Evolutionary conservation across 345 rosid species (phyloP).

Genomic region (Eucalyptus albens): DNA sequence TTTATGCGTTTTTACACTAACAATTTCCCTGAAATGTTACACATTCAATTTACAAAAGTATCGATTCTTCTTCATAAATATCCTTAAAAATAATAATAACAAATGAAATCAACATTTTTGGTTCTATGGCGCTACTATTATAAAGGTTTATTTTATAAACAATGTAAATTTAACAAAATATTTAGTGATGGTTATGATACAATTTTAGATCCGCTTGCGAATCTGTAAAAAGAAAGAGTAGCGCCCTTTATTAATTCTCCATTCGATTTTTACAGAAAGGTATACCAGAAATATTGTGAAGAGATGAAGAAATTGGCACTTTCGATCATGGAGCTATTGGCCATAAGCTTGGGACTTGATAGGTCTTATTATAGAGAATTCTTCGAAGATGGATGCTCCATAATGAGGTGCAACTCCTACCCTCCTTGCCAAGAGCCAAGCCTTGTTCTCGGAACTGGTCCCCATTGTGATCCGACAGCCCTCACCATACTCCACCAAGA

Average conservation of each 20-base stretch:
- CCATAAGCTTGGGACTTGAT: constrained; percentile 26
- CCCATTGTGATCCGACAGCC: constrained; percentile 30
- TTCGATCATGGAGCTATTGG: constrained; percentile 18
- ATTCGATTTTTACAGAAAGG: background rate
- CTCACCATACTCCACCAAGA: constrained; percentile 46
- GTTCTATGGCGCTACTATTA: background rate
- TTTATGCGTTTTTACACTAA: background rate
- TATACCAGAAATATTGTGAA: constrained; percentile 20
- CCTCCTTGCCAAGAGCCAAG: constrained; percentile 31
- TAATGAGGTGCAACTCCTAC: constrained; percentile 39
- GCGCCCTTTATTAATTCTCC: background rate
- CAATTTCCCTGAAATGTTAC: background rate
- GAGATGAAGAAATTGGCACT: constrained; percentile 13
- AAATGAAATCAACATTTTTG: background rate
- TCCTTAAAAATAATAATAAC: background rate
- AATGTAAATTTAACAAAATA: background rate
- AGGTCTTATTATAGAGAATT: constrained; percentile 8
- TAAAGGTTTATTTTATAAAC: background rate
- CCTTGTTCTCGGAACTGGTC: constrained; percentile 41
- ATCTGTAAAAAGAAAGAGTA: background rate
- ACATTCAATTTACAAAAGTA: background rate
- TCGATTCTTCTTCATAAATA: background rate
- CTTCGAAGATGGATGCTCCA: constrained; percentile 16
- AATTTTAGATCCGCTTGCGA: background rate
- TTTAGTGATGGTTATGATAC: background rate